Evolutionary conservation across 176 grass and related monocot genomes (phyloP).

Genomic region (Triticum monococcum): DNA sequence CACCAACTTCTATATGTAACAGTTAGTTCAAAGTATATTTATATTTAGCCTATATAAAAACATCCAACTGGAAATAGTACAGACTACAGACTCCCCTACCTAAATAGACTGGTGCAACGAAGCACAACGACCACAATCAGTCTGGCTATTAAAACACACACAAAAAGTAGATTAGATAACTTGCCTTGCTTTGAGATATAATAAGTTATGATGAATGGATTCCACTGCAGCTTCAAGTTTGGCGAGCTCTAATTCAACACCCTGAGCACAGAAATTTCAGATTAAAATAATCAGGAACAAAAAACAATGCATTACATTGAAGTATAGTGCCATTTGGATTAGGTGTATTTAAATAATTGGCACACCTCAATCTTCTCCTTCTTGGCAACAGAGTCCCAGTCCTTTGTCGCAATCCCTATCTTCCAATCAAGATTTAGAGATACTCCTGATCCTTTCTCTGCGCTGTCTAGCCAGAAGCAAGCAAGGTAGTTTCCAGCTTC

Average conservation of each 20-base stretch:
- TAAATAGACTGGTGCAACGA: background rate
- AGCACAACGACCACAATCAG: background rate
- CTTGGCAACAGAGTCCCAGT: slow-evolving; percentile 87
- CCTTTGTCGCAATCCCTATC: slow-evolving; percentile 84
- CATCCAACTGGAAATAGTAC: background rate
- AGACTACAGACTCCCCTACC: background rate
- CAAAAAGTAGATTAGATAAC: background rate
- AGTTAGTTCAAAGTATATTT: background rate
- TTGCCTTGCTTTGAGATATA: slow-evolving; percentile 84
- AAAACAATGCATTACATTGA: background rate
- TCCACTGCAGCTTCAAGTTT: slow-evolving; percentile 86
- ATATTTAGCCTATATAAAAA: background rate
- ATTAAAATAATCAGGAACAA: background rate
- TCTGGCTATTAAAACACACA: background rate
- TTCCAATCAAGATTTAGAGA: slow-evolving; percentile 86
- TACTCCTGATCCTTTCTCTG: slow-evolving; percentile 44
- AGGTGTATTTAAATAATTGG: background rate
- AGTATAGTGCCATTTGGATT: background rate
- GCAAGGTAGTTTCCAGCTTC: slow-evolving; percentile 89
- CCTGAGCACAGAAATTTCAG: slow-evolving; percentile 38
- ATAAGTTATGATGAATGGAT: slow-evolving; percentile 77
- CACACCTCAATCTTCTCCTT: slow-evolving; percentile 93
- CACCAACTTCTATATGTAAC: background rate
- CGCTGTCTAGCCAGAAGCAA: slow-evolving; percentile 89
- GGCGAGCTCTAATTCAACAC: slow-evolving; percentile 73